Evolutionary conservation across 1,139 yeast genomes (phyloP).

Genomic region (Blastobotrys petasosporus): DNA sequence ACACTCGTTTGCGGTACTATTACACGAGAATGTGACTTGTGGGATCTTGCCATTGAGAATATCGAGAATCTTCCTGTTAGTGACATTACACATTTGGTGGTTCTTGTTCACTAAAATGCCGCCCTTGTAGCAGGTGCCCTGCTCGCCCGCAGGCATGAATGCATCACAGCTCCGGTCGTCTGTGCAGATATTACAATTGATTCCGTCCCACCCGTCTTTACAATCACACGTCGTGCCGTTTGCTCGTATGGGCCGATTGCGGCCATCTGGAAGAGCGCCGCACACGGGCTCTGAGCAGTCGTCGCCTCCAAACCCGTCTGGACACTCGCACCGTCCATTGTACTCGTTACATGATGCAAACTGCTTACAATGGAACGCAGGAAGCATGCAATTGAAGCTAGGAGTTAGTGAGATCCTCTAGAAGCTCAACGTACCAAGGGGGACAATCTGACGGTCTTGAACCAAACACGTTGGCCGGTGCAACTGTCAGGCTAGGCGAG

Average conservation of each 20-base stretch:
- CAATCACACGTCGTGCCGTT: constrained; percentile 59
- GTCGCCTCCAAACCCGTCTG: constrained; percentile 87
- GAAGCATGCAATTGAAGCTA: constrained; percentile 87
- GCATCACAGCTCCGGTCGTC: constrained; percentile 70
- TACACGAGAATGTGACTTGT: constrained; percentile 88
- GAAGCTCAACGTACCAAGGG: constrained; percentile 25
- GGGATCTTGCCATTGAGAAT: constrained; percentile 77
- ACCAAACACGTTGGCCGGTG: constrained; percentile 4
- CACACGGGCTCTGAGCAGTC: constrained; percentile 89
- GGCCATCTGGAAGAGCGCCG: constrained; percentile 66
- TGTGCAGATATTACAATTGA: constrained; percentile 81
- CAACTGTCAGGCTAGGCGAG: too few relatives aligned
- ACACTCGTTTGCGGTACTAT: constrained; percentile 57
- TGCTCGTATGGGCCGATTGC: constrained; percentile 54
- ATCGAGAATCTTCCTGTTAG: constrained; percentile 73
- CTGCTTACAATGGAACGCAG: constrained; percentile 85
- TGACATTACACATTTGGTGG: constrained; percentile 92
- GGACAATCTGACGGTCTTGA: constrained; percentile 26
- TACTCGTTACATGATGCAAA: constrained; percentile 78
- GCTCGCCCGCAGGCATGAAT: constrained; percentile 80
- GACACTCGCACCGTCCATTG: constrained; percentile 89
- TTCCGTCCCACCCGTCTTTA: constrained; percentile 84
- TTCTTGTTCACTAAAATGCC: constrained; percentile 77
- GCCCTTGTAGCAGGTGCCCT: constrained; percentile 85
- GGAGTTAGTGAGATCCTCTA: not conserved